phyloP scores from a whole-genome alignment of 768 basidiomycete genomes.

The Boletus rubescentipes region DNA sequence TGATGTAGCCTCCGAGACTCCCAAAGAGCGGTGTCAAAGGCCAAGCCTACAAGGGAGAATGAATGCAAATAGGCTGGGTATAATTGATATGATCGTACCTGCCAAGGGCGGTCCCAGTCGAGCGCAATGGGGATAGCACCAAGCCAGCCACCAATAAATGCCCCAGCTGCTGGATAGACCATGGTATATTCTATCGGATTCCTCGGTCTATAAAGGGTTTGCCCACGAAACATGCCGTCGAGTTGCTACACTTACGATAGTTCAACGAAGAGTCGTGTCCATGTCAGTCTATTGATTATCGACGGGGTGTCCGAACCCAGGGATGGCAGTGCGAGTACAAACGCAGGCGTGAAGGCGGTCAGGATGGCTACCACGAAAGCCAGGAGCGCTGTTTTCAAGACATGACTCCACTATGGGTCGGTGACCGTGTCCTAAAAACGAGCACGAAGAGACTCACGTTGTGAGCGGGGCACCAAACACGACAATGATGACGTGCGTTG shows the following conservation, averaged over 20 bases:
- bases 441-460: conserved; percentile 40
- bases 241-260: conserved; percentile 58
- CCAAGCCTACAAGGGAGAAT: conserved; percentile 60
- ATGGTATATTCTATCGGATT: conserved; percentile 75
- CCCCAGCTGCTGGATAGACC: conserved; percentile 75
- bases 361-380: conserved; percentile 68
- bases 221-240: neutral
- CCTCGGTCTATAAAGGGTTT: conserved; percentile 40
- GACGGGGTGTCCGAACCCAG: conserved; percentile 42
- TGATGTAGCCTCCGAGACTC: conserved; percentile 64
- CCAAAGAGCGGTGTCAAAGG: conserved; percentile 78
- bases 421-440: neutral
- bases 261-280: conserved; percentile 81
- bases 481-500: conserved; percentile 50
- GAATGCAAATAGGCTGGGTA: neutral
- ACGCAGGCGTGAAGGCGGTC: conserved; percentile 64
- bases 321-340: conserved; percentile 64
- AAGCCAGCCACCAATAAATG: conserved; percentile 73
- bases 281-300: conserved; percentile 57
- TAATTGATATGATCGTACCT: conserved; percentile 53
- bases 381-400: conserved; percentile 63
- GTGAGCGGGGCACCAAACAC: conserved; percentile 75
- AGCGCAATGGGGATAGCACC: conserved; percentile 85
- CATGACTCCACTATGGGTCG: conserved; percentile 39
- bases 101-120: conserved; percentile 98